Conservation (phyloP, 495 filamentous ascomycete genomes). For the Penicillium lividum region DNA sequence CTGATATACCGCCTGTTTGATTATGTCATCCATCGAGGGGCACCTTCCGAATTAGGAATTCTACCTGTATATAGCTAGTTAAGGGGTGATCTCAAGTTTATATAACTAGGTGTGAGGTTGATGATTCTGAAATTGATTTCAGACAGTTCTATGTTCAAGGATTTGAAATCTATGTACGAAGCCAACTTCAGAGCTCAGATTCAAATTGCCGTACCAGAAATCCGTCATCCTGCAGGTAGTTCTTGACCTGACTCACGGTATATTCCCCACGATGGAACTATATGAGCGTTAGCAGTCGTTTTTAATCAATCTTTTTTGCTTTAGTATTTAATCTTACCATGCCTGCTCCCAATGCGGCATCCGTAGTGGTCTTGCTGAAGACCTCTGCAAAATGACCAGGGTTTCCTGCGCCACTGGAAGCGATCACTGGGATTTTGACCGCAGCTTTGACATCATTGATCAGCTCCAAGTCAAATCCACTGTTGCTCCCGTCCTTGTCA, state of each 20-base stretch:
- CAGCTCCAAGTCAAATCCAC: slow-evolving; percentile 91
- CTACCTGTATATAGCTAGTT: neutral
- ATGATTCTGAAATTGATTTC: neutral
- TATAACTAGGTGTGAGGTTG: too few species aligned
- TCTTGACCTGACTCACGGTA: slow-evolving; percentile 93
- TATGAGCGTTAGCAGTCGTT: slow-evolving; percentile 16
- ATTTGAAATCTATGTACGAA: neutral
- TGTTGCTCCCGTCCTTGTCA: slow-evolving; percentile 93
- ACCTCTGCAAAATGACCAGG: slow-evolving; percentile 91
- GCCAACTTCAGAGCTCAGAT: slow-evolving; percentile 31
- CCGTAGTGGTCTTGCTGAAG: slow-evolving; percentile 79
- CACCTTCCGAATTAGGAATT: neutral
- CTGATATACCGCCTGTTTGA: slow-evolving; percentile 2
- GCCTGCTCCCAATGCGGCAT: slow-evolving; percentile 91
- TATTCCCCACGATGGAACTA: slow-evolving; percentile 94
- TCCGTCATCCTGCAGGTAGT: slow-evolving; percentile 67
- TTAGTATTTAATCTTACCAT: slow-evolving; percentile 61
- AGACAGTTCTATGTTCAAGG: neutral
- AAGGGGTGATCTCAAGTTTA: too few species aligned
- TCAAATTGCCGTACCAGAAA: slow-evolving; percentile 78
- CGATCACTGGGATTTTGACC: slow-evolving; percentile 90
- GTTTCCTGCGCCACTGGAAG: slow-evolving; percentile 88
- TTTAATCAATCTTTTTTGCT: neutral
- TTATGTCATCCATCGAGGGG: slow-evolving; percentile 3
- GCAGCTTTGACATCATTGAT: slow-evolving; percentile 82